These are phyloP conservation scores for Bruguiera hainesii DNA, from an alignment of 441 rosid species.

Conservation along the genomic window DNA sequence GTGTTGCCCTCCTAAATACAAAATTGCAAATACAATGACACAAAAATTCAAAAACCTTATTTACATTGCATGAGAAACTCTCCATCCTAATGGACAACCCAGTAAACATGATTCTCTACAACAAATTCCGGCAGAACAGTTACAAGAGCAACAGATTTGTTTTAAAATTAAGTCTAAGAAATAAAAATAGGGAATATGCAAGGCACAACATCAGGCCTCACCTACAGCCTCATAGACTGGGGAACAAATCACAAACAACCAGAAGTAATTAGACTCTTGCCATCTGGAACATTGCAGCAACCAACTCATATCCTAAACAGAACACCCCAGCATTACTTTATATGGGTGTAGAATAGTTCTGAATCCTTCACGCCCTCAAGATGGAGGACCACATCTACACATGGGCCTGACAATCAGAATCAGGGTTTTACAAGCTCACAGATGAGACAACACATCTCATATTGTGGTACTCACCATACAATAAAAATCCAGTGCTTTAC, in stretches of 20 bases:
- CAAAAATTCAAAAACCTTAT: conserved; percentile 8
- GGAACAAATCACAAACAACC: conserved; percentile 4
- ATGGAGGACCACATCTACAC: neutral
- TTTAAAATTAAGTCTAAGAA: conserved; percentile 12
- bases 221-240: neutral
- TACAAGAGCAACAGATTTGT: conserved; percentile 9
- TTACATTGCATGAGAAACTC: conserved; percentile 14
- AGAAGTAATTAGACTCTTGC: conserved; percentile 1
- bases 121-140: conserved; percentile 2
- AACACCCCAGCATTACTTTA: conserved; percentile 10
- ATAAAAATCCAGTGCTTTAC: conserved; percentile 18
- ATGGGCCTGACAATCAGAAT: conserved; percentile 11
- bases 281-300: conserved; percentile 20
- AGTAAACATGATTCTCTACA: conserved; percentile 12
- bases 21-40: conserved; percentile 9
- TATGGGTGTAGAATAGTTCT: neutral
- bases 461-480: conserved; percentile 24
- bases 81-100: conserved; percentile 11
- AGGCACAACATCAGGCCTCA: conserved; percentile 14
- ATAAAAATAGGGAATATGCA: neutral
- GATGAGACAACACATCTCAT: conserved; percentile 15
- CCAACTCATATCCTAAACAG: conserved; percentile 6
- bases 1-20: conserved; percentile 8
- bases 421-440: conserved; percentile 25
- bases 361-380: conserved; percentile 2